Base-by-base conservation (phyloP, 768 basidiomycete species). In the Candolleomyces eurysporus region DNA sequence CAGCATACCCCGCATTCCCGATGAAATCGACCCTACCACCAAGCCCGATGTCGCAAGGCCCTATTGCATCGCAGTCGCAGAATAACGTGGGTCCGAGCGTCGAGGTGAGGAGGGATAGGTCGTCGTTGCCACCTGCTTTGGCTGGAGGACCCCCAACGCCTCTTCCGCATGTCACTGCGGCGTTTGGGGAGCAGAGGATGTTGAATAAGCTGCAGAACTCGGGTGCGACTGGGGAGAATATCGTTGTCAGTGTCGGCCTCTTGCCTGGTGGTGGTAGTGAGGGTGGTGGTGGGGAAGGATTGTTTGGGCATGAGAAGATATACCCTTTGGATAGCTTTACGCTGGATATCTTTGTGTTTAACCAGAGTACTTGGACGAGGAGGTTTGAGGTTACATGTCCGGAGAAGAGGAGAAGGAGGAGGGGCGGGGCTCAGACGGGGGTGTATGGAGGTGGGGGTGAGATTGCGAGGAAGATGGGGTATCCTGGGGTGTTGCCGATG, bases 311-410 rank as follows among this genome's bases (percentile, higher is more conserved):
- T 39, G 80, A 74, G 63, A 84, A 78, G 74, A 86, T 94, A 68
- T 88, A 85, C 64, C 90, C 90, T 17, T 76, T 89, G 30, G 86
- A 91, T 66, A 77, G 82, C 54, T 95, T 95, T 70, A 88, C 86
- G 55, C 72, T 95, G 66, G 92, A 95, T 63, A 88, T 94, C 3
- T 94, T 95, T 66, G 91, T 94, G 58, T 94, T 89, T 67, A 95
- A 94, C 67, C 88, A 88, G 73, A 87, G 85, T 49, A 76, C 83
- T 48, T 87, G 89, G 86, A 87, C 86, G 55, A 80, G 92, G 61
- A 72, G 90, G 64, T 91, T 94, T 64, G 91, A 92, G 72, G 80
- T 94, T 42, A 87, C 82, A 32, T 88, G 83, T 71, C 87, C 88
- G 2, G 82, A 86, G 66, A 75, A 77, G 36, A 71, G 82, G 60